Evolutionary conservation across 1,139 yeast genomes (phyloP).

Genomic region (Suhomyces atakaporum): DNA sequence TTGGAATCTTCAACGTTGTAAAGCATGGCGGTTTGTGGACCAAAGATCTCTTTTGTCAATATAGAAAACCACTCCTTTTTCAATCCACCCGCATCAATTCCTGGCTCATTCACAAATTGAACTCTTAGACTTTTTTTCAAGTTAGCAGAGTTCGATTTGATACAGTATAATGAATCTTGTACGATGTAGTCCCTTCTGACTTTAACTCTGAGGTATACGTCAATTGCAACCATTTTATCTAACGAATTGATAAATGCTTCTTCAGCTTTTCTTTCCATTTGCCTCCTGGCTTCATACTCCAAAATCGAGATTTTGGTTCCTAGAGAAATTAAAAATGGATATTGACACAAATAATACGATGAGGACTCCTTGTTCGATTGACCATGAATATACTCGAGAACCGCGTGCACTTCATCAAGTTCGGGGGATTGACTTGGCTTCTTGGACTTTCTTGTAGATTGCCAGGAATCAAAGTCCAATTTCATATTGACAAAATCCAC

Average conservation of each 20-base stretch:
- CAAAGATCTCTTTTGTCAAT: slow-evolving; percentile 67
- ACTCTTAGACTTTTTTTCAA: slow-evolving; percentile 75
- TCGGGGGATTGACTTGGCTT: slow-evolving; percentile 1
- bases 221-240: slow-evolving; percentile 60
- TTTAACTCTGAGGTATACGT: slow-evolving; percentile 65
- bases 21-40: slow-evolving; percentile 65
- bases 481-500: slow-evolving; percentile 77
- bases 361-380: slow-evolving; percentile 23
- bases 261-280: slow-evolving; percentile 86
- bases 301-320: slow-evolving; percentile 80
- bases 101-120: slow-evolving; percentile 84
- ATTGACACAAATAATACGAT: slow-evolving; percentile 69
- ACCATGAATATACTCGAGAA: slow-evolving; percentile 52
- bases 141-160: slow-evolving; percentile 59
- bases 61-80: slow-evolving; percentile 90
- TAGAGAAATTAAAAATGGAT: slow-evolving; percentile 77
- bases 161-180: slow-evolving; percentile 72
- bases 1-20: slow-evolving; percentile 67
- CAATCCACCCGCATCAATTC: slow-evolving; percentile 93
- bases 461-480: slow-evolving; percentile 87
- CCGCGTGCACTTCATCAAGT: slow-evolving; percentile 37
- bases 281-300: slow-evolving; percentile 79
- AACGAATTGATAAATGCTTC: slow-evolving; percentile 82
- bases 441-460: slow-evolving; percentile 29
- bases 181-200: slow-evolving; percentile 70